phyloP scores from a whole-genome alignment of 306 rosid genomes.

The Castanea crenata region DNA sequence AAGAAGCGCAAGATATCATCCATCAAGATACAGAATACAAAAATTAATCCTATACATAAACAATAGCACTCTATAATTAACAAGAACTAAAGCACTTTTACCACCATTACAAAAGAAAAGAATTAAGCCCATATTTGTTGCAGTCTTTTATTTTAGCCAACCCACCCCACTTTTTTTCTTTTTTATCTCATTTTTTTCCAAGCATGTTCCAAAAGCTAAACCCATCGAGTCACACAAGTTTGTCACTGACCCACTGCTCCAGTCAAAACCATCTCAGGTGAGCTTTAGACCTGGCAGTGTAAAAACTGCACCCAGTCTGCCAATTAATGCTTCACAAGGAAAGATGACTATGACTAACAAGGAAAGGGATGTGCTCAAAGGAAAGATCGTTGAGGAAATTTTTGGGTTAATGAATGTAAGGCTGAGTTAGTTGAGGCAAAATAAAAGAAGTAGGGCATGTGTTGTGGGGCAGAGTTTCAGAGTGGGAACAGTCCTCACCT shows the following conservation, averaged over 20 bases:
- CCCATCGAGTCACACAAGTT: not conserved
- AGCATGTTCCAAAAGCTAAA: not conserved
- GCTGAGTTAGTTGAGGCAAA: conserved; percentile 51
- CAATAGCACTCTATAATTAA: no score
- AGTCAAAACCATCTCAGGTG: conserved; percentile 38
- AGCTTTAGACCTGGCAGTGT: conserved; percentile 28
- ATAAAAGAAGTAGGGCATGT: conserved; percentile 52
- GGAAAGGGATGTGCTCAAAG: conserved; percentile 42
- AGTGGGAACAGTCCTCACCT: conserved; percentile 56
- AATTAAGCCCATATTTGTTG: no score
- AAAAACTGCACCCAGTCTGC: conserved; percentile 33
- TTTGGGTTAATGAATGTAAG: conserved; percentile 46
- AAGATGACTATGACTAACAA: conserved; percentile 29
- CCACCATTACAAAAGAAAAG: no score
- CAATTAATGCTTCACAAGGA: conserved; percentile 30
- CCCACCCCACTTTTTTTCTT: not conserved
- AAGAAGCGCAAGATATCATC: no score
- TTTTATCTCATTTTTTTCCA: not conserved
- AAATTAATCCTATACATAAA: no score
- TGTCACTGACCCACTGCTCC: not conserved
- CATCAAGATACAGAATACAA: no score
- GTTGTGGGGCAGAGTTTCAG: conserved; percentile 64
- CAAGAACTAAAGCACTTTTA: no score
- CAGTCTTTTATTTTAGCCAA: no score
- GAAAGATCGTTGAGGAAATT: conserved; percentile 33